Evolutionary conservation across 2,329 filamentous ascomycete species (phyloP).

Genomic region (Rhynchosporium graminicola): DNA sequence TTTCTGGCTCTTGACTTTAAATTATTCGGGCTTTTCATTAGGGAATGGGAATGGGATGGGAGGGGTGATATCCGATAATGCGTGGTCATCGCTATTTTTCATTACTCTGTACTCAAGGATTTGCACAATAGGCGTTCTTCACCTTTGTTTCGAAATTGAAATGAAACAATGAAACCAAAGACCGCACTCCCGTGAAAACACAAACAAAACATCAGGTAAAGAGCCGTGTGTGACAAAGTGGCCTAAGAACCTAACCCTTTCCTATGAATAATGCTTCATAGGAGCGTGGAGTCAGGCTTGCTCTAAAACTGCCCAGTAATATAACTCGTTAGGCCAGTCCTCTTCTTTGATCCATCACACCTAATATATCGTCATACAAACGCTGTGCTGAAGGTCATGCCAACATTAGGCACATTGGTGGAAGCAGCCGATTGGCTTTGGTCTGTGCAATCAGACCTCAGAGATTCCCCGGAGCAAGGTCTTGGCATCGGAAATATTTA

Average conservation of each 20-base stretch:
- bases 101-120: conserved; percentile 13
- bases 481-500: conserved; percentile 13
- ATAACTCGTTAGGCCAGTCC: background rate
- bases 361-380: conserved; percentile 2
- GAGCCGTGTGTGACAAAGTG: background rate
- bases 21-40: conserved; percentile 9
- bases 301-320: background rate
- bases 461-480: background rate
- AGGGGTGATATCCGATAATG: conserved; percentile 15
- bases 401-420: background rate
- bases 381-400: background rate
- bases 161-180: background rate
- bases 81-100: background rate
- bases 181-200: background rate
- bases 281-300: no score
- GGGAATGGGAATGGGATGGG: conserved; percentile 1
- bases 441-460: conserved; percentile 9
- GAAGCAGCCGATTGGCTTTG: conserved; percentile 10
- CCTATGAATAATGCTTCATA: background rate
- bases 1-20: conserved; percentile 1
- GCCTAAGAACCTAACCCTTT: background rate
- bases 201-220: background rate
- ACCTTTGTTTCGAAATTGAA: background rate
- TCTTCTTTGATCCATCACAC: background rate
- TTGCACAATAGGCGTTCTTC: conserved; percentile 1